Evolutionary conservation across 805 yeast genomes (phyloP), one percentile per base, ranked within the genome.

Genomic region (Lipomyces orientalis): DNA sequence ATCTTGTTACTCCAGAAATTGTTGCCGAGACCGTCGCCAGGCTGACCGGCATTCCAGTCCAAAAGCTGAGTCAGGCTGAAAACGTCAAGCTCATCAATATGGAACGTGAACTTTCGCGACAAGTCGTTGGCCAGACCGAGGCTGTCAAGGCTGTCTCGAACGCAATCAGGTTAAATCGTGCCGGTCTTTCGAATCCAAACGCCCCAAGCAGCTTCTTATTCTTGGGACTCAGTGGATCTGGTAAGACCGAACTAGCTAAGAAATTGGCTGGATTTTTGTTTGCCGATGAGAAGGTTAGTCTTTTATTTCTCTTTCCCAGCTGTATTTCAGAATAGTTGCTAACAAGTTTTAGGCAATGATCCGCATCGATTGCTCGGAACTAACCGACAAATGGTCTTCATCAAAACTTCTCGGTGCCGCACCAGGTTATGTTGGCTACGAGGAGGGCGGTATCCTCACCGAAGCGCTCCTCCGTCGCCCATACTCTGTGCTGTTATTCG

Each of bases 211-310:
- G 97, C 14, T 95, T 95, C 85, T 77, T 95, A 76, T 95, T 95
- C 85, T 82, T 96, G 69, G 99, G 99, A 68, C 85, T 94, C 68
- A 91, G 97, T 1, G 99, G 99, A 75, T 92, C 97, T 6, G 99
- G 99, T 86, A 95, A 95, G 84, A 95, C 99, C 8, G 98, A 95
- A 79, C 84, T 95, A 74, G 98, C 99, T 31, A 95, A 95, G 86
- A 95, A 93, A 76, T 85, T 95, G 33, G 98, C 99, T 10, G 97
- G 96, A 0, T 95, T 95, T 83, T 84, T 95, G 76, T 95, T 95
- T 81, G 91, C 97, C 62, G 98, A 95, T 77, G 98, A 94, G 78
- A 90, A 88, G 80, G 49, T 58, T 22, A 22, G 49, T 29, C 9
- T 29, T 16, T 16, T 37, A 16, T 6, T 1, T 39, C 16, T 43